phyloP scores from a whole-genome alignment of 2,329 filamentous ascomycete species.

The Zalaria obscura region DNA sequence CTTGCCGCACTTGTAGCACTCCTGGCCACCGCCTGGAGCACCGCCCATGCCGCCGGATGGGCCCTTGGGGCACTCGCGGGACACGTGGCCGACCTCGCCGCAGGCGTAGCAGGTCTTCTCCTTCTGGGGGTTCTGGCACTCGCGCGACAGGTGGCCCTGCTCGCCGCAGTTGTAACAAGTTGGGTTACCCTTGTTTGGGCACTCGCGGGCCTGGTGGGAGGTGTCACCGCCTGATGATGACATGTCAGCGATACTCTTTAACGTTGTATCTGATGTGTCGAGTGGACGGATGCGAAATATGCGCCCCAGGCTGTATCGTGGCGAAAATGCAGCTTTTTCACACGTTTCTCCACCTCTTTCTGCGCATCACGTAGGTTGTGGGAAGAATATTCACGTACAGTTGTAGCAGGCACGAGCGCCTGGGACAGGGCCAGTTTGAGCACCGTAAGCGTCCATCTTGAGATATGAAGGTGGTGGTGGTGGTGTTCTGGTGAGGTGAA shows the following conservation, averaged over 20 bases:
- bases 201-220: slow-evolving; percentile 35
- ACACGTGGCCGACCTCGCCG: slow-evolving; percentile 78
- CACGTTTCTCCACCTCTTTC: too few relatives aligned
- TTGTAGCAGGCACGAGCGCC: slow-evolving; percentile 44
- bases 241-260: too few relatives aligned
- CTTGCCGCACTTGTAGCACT: slow-evolving; percentile 96
- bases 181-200: slow-evolving; percentile 34
- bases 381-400: slow-evolving; percentile 29
- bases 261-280: too few relatives aligned
- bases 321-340: too few relatives aligned
- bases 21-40: slow-evolving; percentile 26
- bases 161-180: slow-evolving; percentile 24
- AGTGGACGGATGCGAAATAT: too few relatives aligned
- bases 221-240: slow-evolving; percentile 29
- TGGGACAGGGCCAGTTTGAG: slow-evolving; percentile 11
- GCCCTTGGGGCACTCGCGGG: slow-evolving; percentile 57
- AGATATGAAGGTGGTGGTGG: too few relatives aligned
- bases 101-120: slow-evolving; percentile 64
- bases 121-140: slow-evolving; percentile 80
- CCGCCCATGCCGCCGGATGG: slow-evolving; percentile 29
- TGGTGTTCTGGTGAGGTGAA: too few relatives aligned
- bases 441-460: slow-evolving; percentile 33
- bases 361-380: neutral
- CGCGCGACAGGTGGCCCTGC: slow-evolving; percentile 49
- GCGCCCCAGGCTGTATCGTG: too few relatives aligned